Percentiles rank a stretch among this genome's conserved stretches.
Evolutionary conservation across 2,329 filamentous ascomycete species (phyloP).

Genomic region (Colletotrichum zoysiae): DNA sequence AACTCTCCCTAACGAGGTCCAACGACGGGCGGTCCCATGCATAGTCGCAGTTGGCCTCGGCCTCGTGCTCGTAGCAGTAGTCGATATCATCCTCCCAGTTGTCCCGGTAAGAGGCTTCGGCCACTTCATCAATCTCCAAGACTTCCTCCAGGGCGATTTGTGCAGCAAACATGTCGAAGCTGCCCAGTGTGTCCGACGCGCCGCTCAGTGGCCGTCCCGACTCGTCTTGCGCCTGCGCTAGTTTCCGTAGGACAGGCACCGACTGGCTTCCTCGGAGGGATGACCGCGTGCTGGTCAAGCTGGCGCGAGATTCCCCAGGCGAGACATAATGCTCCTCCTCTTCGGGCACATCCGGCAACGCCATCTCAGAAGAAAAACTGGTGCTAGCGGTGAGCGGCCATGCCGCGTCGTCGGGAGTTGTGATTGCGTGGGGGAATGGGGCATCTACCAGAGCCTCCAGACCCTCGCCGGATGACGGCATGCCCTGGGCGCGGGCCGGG

Average conservation of each 20-base stretch:
- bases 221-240: slow-evolving; percentile 48
- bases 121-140: slow-evolving; percentile 45
- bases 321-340: slow-evolving; percentile 67
- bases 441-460: slow-evolving; percentile 45
- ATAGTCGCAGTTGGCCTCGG: slow-evolving; percentile 75
- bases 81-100: slow-evolving; percentile 79
- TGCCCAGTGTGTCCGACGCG: slow-evolving; percentile 66
- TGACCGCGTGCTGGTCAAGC: slow-evolving; percentile 61
- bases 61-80: slow-evolving; percentile 78
- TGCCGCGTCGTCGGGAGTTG: slow-evolving; percentile 57
- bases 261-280: slow-evolving; percentile 69
- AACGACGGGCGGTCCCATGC: slow-evolving; percentile 72
- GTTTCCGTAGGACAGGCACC: slow-evolving; percentile 65
- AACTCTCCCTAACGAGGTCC: slow-evolving; percentile 56
- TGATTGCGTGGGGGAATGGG: slow-evolving; percentile 55
- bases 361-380: slow-evolving; percentile 54
- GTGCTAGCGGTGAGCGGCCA: slow-evolving; percentile 59
- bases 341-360: slow-evolving; percentile 71
- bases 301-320: slow-evolving; percentile 56
- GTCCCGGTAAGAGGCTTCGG: slow-evolving; percentile 54
- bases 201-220: slow-evolving; percentile 57
- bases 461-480: slow-evolving; percentile 38
- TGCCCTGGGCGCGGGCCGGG: slow-evolving; percentile 36
- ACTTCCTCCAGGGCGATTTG: slow-evolving; percentile 51
- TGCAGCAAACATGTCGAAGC: slow-evolving; percentile 55